phyloP scores from a whole-genome alignment of 495 filamentous ascomycete species.

The Penicillium cinerascens region DNA sequence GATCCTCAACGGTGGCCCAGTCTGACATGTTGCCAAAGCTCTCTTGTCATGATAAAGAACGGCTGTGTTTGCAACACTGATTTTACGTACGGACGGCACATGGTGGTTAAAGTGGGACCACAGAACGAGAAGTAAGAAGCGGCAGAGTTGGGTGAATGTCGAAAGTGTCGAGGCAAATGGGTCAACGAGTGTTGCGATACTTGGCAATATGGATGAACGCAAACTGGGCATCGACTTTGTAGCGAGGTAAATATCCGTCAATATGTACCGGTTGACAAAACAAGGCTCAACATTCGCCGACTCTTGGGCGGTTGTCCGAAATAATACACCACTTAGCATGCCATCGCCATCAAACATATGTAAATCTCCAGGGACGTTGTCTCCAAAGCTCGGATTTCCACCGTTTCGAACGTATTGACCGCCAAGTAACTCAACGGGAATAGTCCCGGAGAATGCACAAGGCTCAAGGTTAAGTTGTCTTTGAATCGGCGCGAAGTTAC shows the following conservation, averaged over 20 bases:
- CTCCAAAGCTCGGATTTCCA: conserved; percentile 57
- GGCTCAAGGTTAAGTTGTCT: conserved; percentile 41
- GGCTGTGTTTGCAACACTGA: conserved; percentile 62
- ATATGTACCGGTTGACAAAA: conserved; percentile 62
- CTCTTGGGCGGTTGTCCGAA: conserved; percentile 35
- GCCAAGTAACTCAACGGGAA: conserved; percentile 57
- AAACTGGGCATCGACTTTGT: conserved; percentile 38
- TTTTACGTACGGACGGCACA: conserved; percentile 55
- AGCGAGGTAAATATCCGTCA: conserved; percentile 59
- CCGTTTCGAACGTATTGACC: conserved; percentile 72
- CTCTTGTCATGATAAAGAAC: conserved; percentile 62
- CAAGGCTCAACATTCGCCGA: conserved; percentile 41
- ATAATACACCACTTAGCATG: conserved; percentile 63
- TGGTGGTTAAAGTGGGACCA: conserved; percentile 52
- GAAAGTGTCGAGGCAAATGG: conserved; percentile 39
- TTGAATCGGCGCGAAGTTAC: conserved; percentile 63
- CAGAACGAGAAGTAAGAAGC: conserved; percentile 43
- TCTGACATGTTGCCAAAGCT: conserved; percentile 63
- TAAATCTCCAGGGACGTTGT: conserved; percentile 50
- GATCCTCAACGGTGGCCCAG: conserved; percentile 61
- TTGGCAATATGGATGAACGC: conserved; percentile 53
- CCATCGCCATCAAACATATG: conserved; percentile 74
- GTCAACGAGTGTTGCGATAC: conserved; percentile 58
- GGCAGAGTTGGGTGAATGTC: conserved; percentile 43
- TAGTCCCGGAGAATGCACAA: conserved; percentile 50